Evolutionary conservation across 2,329 filamentous ascomycete species (phyloP).

Genomic region (Penicillium sp.): DNA sequence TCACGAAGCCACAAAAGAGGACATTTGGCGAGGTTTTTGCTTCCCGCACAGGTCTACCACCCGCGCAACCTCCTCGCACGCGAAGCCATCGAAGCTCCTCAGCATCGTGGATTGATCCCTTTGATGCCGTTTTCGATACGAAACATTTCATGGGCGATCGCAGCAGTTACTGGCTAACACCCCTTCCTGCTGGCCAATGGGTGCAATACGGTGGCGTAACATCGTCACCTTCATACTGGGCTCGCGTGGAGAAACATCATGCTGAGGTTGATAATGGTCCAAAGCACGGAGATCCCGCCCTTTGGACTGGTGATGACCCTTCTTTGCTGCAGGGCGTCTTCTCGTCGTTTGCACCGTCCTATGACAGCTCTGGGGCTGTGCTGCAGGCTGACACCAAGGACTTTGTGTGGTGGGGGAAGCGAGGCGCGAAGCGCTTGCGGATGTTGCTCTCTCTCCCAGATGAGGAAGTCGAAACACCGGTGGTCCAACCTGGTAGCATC

Average conservation of each 20-base stretch:
- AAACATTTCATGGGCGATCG: slow-evolving; percentile 39
- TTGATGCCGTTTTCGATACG: slow-evolving; percentile 41
- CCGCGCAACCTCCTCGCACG: slow-evolving; percentile 45
- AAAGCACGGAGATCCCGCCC: slow-evolving; percentile 31
- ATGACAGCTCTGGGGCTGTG: slow-evolving; percentile 48
- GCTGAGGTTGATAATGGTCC: slow-evolving; percentile 25
- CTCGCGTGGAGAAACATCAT: slow-evolving; percentile 38
- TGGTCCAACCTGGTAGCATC: slow-evolving; percentile 32
- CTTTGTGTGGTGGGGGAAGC: slow-evolving; percentile 50
- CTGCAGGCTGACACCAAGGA: slow-evolving; percentile 47
- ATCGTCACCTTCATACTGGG: slow-evolving; percentile 42
- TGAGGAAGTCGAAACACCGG: slow-evolving; percentile 24
- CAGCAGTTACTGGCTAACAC: slow-evolving; percentile 44
- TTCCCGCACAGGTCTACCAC: slow-evolving; percentile 40
- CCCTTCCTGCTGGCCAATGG: slow-evolving; percentile 46
- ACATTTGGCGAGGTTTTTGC: slow-evolving; percentile 51
- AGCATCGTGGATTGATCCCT: slow-evolving; percentile 44
- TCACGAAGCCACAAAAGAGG: slow-evolving; percentile 31
- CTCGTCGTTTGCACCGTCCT: slow-evolving; percentile 52
- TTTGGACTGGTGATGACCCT: slow-evolving; percentile 36
- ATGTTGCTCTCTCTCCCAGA: slow-evolving; percentile 36
- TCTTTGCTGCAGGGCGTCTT: slow-evolving; percentile 47
- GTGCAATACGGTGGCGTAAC: slow-evolving; percentile 45
- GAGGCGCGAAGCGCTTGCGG: slow-evolving; percentile 42
- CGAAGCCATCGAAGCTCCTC: slow-evolving; percentile 36